Conservation (phyloP, 1,284 basidiomycete species). For the Ceratobasidium sp. region DNA sequence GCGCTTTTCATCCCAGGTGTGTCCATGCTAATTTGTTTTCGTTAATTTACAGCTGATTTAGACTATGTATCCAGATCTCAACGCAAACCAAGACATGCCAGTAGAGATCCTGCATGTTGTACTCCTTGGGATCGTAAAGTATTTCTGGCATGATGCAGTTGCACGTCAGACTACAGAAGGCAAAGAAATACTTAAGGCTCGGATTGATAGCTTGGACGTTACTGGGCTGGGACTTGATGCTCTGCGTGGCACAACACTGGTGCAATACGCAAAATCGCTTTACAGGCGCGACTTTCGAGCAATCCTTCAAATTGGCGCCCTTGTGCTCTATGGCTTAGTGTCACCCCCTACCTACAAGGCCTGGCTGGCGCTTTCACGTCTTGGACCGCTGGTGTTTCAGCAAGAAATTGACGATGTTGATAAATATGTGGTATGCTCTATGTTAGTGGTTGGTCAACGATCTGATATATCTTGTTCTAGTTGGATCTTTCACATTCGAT, state of each 20-base stretch:
- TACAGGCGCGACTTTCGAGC: conserved; percentile 58
- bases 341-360: conserved; percentile 50
- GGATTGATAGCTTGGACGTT: conserved; percentile 53
- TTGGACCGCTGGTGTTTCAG: conserved; percentile 59
- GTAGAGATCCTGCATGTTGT: conserved; percentile 59
- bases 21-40: background rate
- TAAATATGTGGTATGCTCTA: conserved; percentile 46
- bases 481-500: conserved; percentile 53
- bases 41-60: no score
- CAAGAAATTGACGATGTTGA: conserved; percentile 56
- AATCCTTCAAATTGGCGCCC: conserved; percentile 59
- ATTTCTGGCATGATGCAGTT: conserved; percentile 59
- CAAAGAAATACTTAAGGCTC: conserved; percentile 51
- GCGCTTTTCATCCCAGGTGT: conserved; percentile 51
- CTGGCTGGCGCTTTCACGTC: conserved; percentile 56
- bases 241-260: conserved; percentile 53
- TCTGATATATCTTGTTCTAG: background rate
- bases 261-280: conserved; percentile 56
- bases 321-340: conserved; percentile 57
- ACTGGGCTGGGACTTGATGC: conserved; percentile 53
- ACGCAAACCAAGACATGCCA: conserved; percentile 58
- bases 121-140: conserved; percentile 59
- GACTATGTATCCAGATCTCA: conserved; percentile 51
- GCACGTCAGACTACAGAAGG: conserved; percentile 46
- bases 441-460: background rate